phyloP scores from a whole-genome alignment of 148 eudicot species.

The Euryodendron excelsum region DNA sequence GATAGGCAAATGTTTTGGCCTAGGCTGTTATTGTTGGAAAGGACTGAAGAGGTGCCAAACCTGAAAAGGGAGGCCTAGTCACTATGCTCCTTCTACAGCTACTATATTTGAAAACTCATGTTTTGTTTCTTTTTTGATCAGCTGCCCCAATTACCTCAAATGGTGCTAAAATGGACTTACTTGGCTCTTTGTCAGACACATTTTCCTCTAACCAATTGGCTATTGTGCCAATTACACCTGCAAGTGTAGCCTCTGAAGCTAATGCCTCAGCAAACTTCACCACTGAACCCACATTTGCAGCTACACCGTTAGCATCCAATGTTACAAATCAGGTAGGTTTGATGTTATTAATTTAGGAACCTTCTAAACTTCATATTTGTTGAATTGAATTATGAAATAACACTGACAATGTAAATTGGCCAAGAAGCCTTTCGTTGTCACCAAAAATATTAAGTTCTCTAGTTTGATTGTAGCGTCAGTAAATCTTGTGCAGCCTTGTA shows the following conservation, averaged over 20 bases:
- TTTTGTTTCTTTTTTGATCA: constrained; percentile 22
- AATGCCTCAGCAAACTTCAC: constrained; percentile 28
- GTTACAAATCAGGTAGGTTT: constrained; percentile 56
- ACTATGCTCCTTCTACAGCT: neutral
- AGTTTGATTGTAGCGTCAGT: too few relatives aligned
- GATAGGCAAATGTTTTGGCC: neutral
- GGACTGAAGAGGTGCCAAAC: neutral
- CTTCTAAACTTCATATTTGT: neutral
- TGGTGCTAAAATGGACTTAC: constrained; percentile 64
- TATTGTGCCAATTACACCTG: constrained; percentile 52
- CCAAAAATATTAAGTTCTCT: too few relatives aligned
- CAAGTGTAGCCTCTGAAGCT: constrained; percentile 33
- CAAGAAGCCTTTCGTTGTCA: neutral
- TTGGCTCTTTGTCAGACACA: constrained; percentile 76
- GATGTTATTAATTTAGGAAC: neutral
- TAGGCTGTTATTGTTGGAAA: neutral
- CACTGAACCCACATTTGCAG: constrained; percentile 43
- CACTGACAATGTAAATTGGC: neutral
- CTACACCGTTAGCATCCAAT: constrained; percentile 31
- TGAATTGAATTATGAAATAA: neutral
- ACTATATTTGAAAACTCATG: neutral
- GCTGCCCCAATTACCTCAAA: constrained; percentile 52
- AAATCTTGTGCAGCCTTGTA: neutral
- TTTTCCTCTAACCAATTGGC: constrained; percentile 59
- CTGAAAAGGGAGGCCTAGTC: neutral